A percentile compares a stretch with the other conserved stretches of the same genome.
These are phyloP conservation scores for Rhytidhysteron rufulum DNA, from an alignment of 2,329 filamentous ascomycete species.

Conservation along the genomic window DNA sequence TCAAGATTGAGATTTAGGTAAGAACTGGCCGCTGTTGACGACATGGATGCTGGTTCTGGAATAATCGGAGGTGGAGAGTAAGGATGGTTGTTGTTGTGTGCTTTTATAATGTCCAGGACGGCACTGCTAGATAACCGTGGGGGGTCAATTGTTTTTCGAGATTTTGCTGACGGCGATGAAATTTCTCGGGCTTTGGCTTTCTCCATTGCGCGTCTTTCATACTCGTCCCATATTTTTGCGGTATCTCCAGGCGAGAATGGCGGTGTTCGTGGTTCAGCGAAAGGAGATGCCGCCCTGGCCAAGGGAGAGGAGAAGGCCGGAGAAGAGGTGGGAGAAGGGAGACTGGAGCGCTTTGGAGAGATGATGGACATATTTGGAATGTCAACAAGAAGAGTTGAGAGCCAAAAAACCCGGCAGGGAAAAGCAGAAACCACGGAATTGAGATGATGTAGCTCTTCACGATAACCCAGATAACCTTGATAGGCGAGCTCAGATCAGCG, in stretches of 20 bases:
- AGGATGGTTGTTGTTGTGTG: too few species aligned
- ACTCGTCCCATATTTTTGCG: slow-evolving; percentile 32
- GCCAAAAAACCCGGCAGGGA: too few species aligned
- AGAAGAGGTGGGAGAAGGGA: slow-evolving; percentile 9
- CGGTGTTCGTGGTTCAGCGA: slow-evolving; percentile 22
- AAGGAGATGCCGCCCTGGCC: slow-evolving; percentile 21
- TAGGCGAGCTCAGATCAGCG: slow-evolving; percentile 17
- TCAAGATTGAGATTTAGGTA: slow-evolving; percentile 24
- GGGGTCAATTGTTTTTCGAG: slow-evolving; percentile 7
- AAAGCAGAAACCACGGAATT: too few species aligned
- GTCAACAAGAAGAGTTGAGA: too few species aligned
- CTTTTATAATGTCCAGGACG: slow-evolving; percentile 17
- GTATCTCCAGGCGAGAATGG: slow-evolving; percentile 24
- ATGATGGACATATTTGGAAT: slow-evolving; percentile 8
- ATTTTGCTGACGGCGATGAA: too few species aligned
- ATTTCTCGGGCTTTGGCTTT: slow-evolving; percentile 26
- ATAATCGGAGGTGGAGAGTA: slow-evolving; percentile 9
- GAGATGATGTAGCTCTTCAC: too few species aligned
- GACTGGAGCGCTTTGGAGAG: slow-evolving; percentile 7
- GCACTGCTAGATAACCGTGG: slow-evolving; percentile 15
- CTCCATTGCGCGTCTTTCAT: slow-evolving; percentile 28
- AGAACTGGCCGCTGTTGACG: slow-evolving; percentile 10
- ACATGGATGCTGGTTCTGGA: slow-evolving; percentile 6
- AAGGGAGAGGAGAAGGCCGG: slow-evolving; percentile 19
- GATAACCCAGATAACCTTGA: slow-evolving; percentile 24